Evolutionary conservation across 805 yeast species (phyloP).

Genomic region (Wickerhamomyces bovis): DNA sequence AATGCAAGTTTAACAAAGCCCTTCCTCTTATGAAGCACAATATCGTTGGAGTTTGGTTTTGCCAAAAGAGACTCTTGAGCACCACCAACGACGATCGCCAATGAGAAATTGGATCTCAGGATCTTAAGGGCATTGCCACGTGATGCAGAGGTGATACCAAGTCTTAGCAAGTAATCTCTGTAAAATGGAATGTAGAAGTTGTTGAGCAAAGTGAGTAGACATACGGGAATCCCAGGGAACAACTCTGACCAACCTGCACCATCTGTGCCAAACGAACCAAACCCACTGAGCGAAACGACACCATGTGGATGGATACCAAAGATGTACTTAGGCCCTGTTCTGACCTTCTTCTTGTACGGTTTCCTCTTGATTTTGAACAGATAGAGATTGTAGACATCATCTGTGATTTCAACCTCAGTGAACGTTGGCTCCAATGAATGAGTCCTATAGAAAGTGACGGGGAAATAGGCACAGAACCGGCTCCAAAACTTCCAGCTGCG

Average conservation of each 20-base stretch:
- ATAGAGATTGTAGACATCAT: slow-evolving; percentile 14
- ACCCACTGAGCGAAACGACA: slow-evolving; percentile 84
- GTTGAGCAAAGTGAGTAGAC: slow-evolving; percentile 72
- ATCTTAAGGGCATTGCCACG: slow-evolving; percentile 63
- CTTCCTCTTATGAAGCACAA: slow-evolving; percentile 70
- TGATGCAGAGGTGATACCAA: slow-evolving; percentile 84
- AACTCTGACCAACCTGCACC: slow-evolving; percentile 61
- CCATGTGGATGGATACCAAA: slow-evolving; percentile 98
- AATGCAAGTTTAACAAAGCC: slow-evolving; percentile 89
- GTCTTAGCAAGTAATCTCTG: slow-evolving; percentile 73
- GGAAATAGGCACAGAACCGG: slow-evolving; percentile 74
- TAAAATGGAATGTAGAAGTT: slow-evolving; percentile 83
- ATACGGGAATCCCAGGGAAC: slow-evolving; percentile 81
- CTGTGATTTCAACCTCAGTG: slow-evolving; percentile 27
- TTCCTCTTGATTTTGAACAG: slow-evolving; percentile 16
- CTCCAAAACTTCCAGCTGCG: slow-evolving; percentile 58
- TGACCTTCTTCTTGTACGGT: slow-evolving; percentile 26
- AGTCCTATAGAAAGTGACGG: slow-evolving; percentile 65
- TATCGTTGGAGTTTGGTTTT: slow-evolving; percentile 49
- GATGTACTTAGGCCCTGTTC: slow-evolving; percentile 69
- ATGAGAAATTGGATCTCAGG: slow-evolving; percentile 60
- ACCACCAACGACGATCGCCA: slow-evolving; percentile 92
- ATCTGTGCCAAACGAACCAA: slow-evolving; percentile 79
- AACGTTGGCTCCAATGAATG: slow-evolving; percentile 71
- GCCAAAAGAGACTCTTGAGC: slow-evolving; percentile 83